Evolutionary conservation across 2,329 filamentous ascomycete genomes (phyloP), one percentile per base, ranked within the genome.

Genomic region (Arthrobotrys entomopaga): DNA sequence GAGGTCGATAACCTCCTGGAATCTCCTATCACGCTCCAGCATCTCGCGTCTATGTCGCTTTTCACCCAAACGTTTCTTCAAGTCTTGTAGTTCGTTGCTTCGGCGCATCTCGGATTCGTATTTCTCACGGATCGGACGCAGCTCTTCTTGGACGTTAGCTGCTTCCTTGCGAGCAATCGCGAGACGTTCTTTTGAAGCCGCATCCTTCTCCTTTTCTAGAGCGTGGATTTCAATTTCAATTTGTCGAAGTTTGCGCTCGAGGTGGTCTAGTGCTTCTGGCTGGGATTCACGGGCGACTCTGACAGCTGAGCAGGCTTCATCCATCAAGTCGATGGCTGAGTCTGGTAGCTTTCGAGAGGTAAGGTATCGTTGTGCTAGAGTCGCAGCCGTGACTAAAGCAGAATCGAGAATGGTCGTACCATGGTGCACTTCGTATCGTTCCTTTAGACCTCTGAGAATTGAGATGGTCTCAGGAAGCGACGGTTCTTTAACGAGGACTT

Each of bases 201-300:
- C 92, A 78, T 99, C 95, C 81, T 96, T 94, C 81, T 99, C 95
- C 79, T 94, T 91, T 77, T 92, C 89, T 56, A 99, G 84, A 40
- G 95, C 95, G 80, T 97, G 94, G 69, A 99, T 99, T 82, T 99
- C 95, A 78, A 99, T 99, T 82, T 96, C 90, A 63, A 98, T 86
- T 82, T 99, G 95, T 72, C 93, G 90, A 76, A 93, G 86, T 80
- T 90, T 92, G 77, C 95, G 90, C 83, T 99, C 95, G 61, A 99
- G 87, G 60, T 92, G 97, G 83, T 99, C 95, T 60, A 99, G 91
- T 34, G 93, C 89, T 83, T 99, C 95, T 1, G 95, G 95, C 79
- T 98, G 93, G 1, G 95, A 99, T 83, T 99, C 95, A 78, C 95
- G 89, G 38, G 93, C 93, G 24, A 99, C 96, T 66, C 93, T 88